phyloP scores from a whole-genome alignment of 176 grass and related monocot genomes.

The Triticum aestivum region DNA sequence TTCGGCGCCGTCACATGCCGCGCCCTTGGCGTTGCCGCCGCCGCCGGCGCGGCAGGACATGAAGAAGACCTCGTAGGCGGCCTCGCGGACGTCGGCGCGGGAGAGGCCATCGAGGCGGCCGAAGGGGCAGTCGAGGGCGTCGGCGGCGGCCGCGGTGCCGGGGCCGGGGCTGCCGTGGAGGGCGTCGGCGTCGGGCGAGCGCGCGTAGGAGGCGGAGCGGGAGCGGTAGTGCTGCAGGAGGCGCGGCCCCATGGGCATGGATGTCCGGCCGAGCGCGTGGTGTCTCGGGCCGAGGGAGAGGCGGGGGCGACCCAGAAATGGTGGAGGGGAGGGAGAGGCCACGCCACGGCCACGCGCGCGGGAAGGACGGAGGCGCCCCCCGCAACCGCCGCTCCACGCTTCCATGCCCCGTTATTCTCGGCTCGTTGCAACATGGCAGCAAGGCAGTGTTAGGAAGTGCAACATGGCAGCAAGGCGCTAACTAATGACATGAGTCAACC shows the following conservation, averaged over 20 bases:
- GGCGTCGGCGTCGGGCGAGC: slow-evolving; percentile 39
- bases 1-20: not conserved
- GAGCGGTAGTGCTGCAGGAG: slow-evolving; percentile 41
- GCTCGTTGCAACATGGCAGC: not conserved
- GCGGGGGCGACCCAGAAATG: slow-evolving; percentile 20
- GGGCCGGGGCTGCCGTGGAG: slow-evolving; percentile 24
- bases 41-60: slow-evolving; percentile 65
- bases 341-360: not conserved
- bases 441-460: too few relatives aligned
- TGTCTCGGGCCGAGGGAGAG: slow-evolving; percentile 27
- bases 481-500: too few relatives aligned
- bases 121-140: slow-evolving; percentile 64
- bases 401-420: not conserved
- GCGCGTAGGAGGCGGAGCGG: slow-evolving; percentile 49
- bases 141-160: slow-evolving; percentile 24
- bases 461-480: too few relatives aligned
- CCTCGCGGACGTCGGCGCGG: slow-evolving; percentile 61
- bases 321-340: not conserved
- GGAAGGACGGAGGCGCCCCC: not conserved
- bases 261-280: slow-evolving; percentile 12
- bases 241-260: slow-evolving; percentile 24
- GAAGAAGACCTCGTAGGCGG: slow-evolving; percentile 93
- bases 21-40: slow-evolving; percentile 8
- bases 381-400: not conserved
- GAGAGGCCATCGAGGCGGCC: slow-evolving; percentile 49